Percentiles rank a stretch among this genome's conserved stretches.
Evolutionary conservation across 129 eudicot genomes (phyloP).

Genomic region (Chrysanthemum lavandulifolium): DNA sequence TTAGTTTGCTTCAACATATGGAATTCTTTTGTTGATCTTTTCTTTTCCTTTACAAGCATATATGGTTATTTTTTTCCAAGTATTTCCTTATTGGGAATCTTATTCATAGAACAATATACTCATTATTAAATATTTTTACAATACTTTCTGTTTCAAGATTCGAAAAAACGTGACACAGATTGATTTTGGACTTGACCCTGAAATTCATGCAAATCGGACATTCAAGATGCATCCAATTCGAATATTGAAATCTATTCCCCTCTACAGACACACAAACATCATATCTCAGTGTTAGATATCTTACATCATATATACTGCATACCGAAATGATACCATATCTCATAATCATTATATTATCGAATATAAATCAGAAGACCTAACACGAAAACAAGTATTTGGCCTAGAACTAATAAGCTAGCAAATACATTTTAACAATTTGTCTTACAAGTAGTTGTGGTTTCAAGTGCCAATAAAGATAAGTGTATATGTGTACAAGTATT

Average conservation of each 20-base stretch:
- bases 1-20: conserved; percentile 26
- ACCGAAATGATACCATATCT: too few relatives aligned
- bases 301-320: too few relatives aligned
- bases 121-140: conserved; percentile 13
- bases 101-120: conserved; percentile 35
- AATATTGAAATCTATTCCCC: conserved; percentile 26
- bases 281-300: too few relatives aligned
- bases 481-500: too few relatives aligned
- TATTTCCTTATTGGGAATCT: conserved; percentile 29
- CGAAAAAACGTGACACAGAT: conserved; percentile 37
- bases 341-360: too few relatives aligned
- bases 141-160: conserved; percentile 28
- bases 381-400: too few relatives aligned
- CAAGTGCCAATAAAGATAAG: too few relatives aligned
- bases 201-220: conserved; percentile 37
- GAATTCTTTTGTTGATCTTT: conserved; percentile 16
- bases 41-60: conserved; percentile 30
- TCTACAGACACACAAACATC: conserved; percentile 12
- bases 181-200: conserved; percentile 28
- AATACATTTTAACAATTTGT: too few relatives aligned
- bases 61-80: conserved; percentile 26
- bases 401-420: too few relatives aligned
- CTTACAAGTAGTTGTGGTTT: too few relatives aligned
- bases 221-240: conserved; percentile 26
- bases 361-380: too few relatives aligned